Base-by-base conservation (phyloP, 1,139 yeast genomes). In the Taiozyma sp. region DNA sequence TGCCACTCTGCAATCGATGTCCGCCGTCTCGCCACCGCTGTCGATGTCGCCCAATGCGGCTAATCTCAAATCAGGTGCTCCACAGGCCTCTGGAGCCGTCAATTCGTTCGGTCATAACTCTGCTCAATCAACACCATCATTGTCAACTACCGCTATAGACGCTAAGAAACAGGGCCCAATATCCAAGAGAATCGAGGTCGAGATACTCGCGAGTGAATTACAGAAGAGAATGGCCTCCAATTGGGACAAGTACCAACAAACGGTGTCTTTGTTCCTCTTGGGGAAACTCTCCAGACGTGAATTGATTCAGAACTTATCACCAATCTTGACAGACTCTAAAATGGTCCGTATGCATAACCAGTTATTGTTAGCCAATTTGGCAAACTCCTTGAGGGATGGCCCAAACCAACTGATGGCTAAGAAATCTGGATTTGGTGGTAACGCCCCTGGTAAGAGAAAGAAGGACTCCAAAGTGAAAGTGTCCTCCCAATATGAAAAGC, bases 171-270 rank as follows among this genome's bases (percentile, higher is more conserved):
- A 3, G 42, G 41, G 43, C 13, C 10, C 47, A n/a, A 29, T 19
- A 14, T 56, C 54, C 32, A 79, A 77, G 56, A 73, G 96, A 55
- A 73, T 85, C 40, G 96, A 90, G 56, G 77, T 92, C 30, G 95
- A 88, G 59, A 68, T 72, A 3, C 74, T 90, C 55, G 89, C 92
- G 65, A 76, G 80, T 47, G 92, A 87, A 54, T 81, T 92, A 57
- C 93, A 88, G 57, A 75, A 76, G 50, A 74, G 78, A 53, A 68
- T 92, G 52, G 97, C 97, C 0, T 72, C 74, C 12, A 78, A 81
- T 55, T 92, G 99, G 99, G 93, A 87, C 58, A 79, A 80, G 54
- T 92, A 92, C 67, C 93, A 96, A 57, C 88, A 85, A 55, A 77
- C 89, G 8, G 76, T 92, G 40, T 83, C 95, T 54, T 72, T 80